Base-by-base conservation (phyloP, 2,329 filamentous ascomycete genomes). In the Fusarium setosum region DNA sequence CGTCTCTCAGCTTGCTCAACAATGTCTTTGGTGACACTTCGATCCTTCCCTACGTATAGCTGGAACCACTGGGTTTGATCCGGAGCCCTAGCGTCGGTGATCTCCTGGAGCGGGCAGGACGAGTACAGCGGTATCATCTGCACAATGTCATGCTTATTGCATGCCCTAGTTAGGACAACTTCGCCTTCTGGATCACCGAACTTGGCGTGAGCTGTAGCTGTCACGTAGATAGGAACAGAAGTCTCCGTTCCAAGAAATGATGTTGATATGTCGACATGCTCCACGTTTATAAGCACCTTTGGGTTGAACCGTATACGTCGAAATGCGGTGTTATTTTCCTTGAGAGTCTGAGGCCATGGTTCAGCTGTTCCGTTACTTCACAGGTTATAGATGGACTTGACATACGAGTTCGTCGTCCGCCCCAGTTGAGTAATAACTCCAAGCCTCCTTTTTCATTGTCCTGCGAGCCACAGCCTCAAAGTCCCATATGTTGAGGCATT, bases 81-180 rank as follows among this genome's bases (percentile, higher is more conserved):
- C 1, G 49, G 18, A 0, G 20, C 49, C 20, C 49, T 56, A 1
- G 29, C 38, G 5, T 24, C 35, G 4, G 56, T 31, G 4, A 64
- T 56, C 1, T 51, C 31, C 4, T 40, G 34, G 1, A 64, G 34
- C 4, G 56, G 12, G 12, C 41, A 42, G 1, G 56, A 65, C 4
- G 61, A 64, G 38, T 64, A 64, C 3, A 65, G 7, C 1, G 61
- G 61, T 47, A 64, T 64, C 61, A 64, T 64, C 31, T 64, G 61
- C 2, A 61, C 38, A 13, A 64, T 35, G 2, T 29, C 34, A 6
- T 64, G 61, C 8, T 47, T 57, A 6, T 44, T 61, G 12, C 56
- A 48, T 20, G 61, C 61, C 12, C 38, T 51, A 6, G 56, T 6
- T 3, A 65, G 8, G 5, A 52, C 60, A 0, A 65, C 31, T 21